Evolutionary conservation across 176 grass and related monocot species (phyloP), one percentile per base, ranked within the genome.

Genomic region (Dendrocalamus sinicus): DNA sequence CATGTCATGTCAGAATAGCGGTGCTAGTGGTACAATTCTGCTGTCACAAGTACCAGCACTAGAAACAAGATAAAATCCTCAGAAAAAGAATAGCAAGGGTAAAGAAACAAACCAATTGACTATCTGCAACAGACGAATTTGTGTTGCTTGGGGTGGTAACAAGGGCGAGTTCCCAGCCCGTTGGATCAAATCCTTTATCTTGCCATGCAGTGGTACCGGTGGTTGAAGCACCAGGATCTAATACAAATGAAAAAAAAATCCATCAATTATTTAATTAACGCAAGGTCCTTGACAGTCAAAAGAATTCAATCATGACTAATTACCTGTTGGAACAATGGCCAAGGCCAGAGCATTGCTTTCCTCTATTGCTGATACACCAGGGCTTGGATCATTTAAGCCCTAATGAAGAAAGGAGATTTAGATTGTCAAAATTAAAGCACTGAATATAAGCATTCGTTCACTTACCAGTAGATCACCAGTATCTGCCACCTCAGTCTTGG

Each of bases 81-180:
- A 75, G 13, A 53, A 72, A 62, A 71, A 62, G 16, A 35, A 26
- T 23, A 76, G 24, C 14, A 83, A 69, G 17, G 43, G 74, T 66
- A 46, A 77, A 54, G 28, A 74, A 88, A 96, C 91, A 7, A 88
- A 94, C 96, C 97, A 99, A 76, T 79, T 99, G 90, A 73, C 89
- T 90, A 52, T 91, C 87, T 22, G 81, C 81, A 75, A 70, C 48
- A 54, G 94, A 30, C 40, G 94, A 81, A 88, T 61, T 84, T 23
- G 85, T 90, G 76, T 80, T 91, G 58, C 97, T 96, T 54, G 97
- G 89, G 84, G 93, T 81, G 75, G 92, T 89, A 89, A 99, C 97
- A 84, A 99, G 94, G 20, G 97, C 97, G 1, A 99, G 92, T 85
- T 99, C 97, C 97, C 94, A 99, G 70, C 94, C 97, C n/a, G 97